Evolutionary conservation across 2,329 filamentous ascomycete species (phyloP).

Genomic region (Microcyclosporella mali): DNA sequence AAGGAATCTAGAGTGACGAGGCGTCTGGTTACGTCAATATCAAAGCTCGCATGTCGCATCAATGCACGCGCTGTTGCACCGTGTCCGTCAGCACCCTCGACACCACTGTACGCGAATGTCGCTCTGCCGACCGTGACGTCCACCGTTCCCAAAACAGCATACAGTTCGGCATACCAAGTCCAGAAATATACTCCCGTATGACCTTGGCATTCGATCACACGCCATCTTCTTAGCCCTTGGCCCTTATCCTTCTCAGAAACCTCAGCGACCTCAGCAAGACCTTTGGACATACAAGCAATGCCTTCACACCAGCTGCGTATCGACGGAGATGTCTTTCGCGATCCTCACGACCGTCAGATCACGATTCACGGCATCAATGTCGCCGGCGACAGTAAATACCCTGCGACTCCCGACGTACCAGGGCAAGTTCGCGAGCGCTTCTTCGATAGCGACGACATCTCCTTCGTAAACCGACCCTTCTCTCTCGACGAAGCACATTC

Average conservation of each 20-base stretch:
- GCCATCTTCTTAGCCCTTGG: not conserved
- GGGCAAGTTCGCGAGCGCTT: conserved; percentile 74
- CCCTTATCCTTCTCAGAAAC: not conserved
- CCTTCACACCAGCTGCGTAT: conserved; percentile 59
- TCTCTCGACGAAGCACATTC: conserved; percentile 71
- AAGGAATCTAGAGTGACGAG: no score
- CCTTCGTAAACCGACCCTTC: conserved; percentile 83
- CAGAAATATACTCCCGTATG: conserved; percentile 2
- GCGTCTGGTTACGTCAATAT: no score
- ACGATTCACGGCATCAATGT: conserved; percentile 90
- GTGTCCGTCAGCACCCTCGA: no score
- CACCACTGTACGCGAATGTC: no score
- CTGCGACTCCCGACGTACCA: conserved; percentile 70
- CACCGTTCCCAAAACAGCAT: no score
- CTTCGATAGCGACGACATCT: conserved; percentile 87
- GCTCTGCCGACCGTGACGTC: no score
- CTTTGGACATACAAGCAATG: conserved; percentile 6
- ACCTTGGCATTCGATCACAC: not conserved
- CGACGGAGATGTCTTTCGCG: conserved; percentile 78
- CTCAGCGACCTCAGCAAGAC: no score
- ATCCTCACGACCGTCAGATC: conserved; percentile 74
- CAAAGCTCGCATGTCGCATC: no score
- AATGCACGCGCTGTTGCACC: no score
- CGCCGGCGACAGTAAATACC: conserved; percentile 83
- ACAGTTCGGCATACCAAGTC: not conserved